phyloP scores from a whole-genome alignment of 257 asterid species.

The Capsicum rhomboideum region DNA sequence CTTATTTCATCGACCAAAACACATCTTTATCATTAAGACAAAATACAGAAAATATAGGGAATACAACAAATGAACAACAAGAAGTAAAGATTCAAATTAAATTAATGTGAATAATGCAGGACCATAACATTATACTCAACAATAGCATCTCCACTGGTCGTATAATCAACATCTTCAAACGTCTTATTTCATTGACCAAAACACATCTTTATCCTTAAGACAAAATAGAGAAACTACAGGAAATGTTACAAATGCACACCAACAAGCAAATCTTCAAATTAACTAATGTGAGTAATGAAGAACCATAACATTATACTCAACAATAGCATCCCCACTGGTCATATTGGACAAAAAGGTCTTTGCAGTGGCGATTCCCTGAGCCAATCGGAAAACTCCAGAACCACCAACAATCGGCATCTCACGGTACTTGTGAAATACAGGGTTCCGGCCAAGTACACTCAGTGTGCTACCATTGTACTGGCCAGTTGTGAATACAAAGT shows the following conservation, averaged over 20 bases:
- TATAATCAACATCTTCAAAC: background rate
- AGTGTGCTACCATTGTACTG: constrained; percentile 39
- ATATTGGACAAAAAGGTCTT: constrained; percentile 1
- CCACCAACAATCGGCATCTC: constrained; percentile 43
- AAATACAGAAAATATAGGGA: too few species aligned
- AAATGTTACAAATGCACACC: background rate
- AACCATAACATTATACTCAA: constrained; percentile 16
- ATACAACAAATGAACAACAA: background rate
- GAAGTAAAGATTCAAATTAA: background rate
- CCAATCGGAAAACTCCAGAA: constrained; percentile 37
- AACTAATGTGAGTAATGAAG: constrained; percentile 1
- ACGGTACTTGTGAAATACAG: constrained; percentile 7
- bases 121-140: constrained; percentile 18
- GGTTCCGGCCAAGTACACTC: constrained; percentile 20
- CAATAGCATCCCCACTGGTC: constrained; percentile 13
- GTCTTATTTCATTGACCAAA: too few species aligned
- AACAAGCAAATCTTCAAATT: background rate
- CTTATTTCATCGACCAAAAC: too few species aligned
- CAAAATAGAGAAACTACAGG: too few species aligned
- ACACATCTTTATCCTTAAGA: too few species aligned
- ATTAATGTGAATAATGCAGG: constrained; percentile 1
- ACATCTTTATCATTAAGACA: too few species aligned
- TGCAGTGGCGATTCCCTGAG: constrained; percentile 22
- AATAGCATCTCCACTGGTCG: constrained; percentile 11
- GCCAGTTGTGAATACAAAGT: constrained; percentile 21